Evolutionary conservation across 1,139 yeast species (phyloP).

Genomic region (Sugiyamaella paludigena): DNA sequence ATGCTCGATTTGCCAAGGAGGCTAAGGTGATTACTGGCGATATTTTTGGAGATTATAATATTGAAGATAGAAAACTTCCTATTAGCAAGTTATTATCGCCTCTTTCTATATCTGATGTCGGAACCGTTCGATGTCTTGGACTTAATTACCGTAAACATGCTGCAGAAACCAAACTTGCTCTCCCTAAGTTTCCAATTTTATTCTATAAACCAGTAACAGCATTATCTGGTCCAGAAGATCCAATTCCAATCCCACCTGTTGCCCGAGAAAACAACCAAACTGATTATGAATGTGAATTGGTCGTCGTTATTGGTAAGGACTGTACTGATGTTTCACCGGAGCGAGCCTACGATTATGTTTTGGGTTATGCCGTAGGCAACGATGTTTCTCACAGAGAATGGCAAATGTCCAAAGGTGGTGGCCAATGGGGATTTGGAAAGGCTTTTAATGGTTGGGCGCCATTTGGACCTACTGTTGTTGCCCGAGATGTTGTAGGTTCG

Average conservation of each 20-base stretch:
- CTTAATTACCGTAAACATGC: conserved; percentile 37
- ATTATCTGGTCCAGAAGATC: conserved; percentile 42
- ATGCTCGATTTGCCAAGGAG: conserved; percentile 34
- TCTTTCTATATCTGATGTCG: conserved; percentile 38
- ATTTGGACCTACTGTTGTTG: conserved; percentile 51
- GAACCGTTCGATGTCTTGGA: conserved; percentile 41
- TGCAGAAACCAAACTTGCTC: conserved; percentile 27
- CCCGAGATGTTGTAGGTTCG: conserved; percentile 37
- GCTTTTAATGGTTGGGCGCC: conserved; percentile 58
- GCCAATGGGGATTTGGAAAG: conserved; percentile 53
- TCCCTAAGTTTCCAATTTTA: conserved; percentile 49
- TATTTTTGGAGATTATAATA: conserved; percentile 40
- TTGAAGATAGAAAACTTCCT: conserved; percentile 40
- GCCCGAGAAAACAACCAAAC: conserved; percentile 39
- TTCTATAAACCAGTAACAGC: conserved; percentile 49
- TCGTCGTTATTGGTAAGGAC: conserved; percentile 51
- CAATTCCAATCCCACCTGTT: conserved; percentile 42
- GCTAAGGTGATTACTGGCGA: conserved; percentile 40
- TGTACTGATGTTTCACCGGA: conserved; percentile 45
- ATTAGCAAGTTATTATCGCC: conserved; percentile 43
- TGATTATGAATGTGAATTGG: conserved; percentile 56
- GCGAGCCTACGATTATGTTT: conserved; percentile 47
- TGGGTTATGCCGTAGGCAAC: conserved; percentile 54
- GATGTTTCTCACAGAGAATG: conserved; percentile 55
- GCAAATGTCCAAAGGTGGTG: conserved; percentile 43